phyloP scores from a whole-genome alignment of 129 eudicot genomes.

The Chrysanthemum seticuspe region DNA sequence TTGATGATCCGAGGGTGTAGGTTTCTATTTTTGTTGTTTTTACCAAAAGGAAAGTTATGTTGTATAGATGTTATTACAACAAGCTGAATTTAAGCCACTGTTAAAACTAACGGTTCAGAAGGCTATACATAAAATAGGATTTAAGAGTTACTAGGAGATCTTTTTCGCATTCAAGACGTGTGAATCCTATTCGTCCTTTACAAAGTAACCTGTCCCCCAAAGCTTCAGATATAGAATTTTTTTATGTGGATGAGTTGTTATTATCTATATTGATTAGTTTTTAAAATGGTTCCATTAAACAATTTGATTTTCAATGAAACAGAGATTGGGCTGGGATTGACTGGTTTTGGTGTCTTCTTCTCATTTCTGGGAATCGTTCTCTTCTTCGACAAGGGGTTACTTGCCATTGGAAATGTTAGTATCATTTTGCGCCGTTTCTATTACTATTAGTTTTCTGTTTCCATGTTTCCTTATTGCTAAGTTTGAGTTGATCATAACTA shows the following conservation, averaged over 20 bases:
- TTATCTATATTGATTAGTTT: background rate
- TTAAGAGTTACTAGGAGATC: slow-evolving; percentile 3
- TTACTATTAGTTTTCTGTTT: background rate
- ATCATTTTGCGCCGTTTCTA: background rate
- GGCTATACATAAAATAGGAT: background rate
- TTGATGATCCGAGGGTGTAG: background rate
- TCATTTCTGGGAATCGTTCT: slow-evolving; percentile 75
- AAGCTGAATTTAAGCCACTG: background rate
- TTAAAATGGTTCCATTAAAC: slow-evolving; percentile 8
- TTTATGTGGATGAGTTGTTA: background rate
- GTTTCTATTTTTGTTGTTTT: background rate
- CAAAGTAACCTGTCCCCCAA: background rate
- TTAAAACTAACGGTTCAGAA: background rate
- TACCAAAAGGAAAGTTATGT: background rate
- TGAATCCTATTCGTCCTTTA: background rate
- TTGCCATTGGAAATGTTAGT: slow-evolving; percentile 84
- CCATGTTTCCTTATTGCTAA: background rate
- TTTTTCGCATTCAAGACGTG: slow-evolving; percentile 2
- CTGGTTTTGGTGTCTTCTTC: slow-evolving; percentile 82
- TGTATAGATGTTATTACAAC: background rate
- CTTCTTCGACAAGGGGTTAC: slow-evolving; percentile 79
- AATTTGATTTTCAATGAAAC: slow-evolving; percentile 29
- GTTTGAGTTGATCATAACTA: background rate
- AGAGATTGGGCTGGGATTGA: slow-evolving; percentile 89
- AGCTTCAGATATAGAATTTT: slow-evolving; percentile 8